phyloP scores from a whole-genome alignment of 2,329 filamentous ascomycete species.

The Sphaerulina populicola region DNA sequence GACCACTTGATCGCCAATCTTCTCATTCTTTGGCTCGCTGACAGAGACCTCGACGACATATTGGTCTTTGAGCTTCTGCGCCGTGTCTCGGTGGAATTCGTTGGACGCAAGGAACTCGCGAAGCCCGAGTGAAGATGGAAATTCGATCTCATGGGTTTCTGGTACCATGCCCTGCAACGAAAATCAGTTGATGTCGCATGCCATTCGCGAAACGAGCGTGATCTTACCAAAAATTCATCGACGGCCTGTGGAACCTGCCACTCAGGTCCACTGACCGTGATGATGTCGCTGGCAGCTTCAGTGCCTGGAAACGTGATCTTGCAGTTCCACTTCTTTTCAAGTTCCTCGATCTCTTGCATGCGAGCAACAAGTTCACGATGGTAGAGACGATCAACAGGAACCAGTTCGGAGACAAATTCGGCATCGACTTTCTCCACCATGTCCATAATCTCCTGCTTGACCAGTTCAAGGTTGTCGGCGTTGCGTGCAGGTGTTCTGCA shows the following conservation, averaged over 20 bases:
- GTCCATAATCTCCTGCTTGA: slow-evolving; percentile 98
- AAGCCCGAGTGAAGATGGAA: slow-evolving; percentile 66
- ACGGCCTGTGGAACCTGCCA: slow-evolving; percentile 97
- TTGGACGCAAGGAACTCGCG: slow-evolving; percentile 73
- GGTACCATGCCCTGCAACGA: slow-evolving; percentile 76
- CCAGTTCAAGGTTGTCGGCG: slow-evolving; percentile 88
- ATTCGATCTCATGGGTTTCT: slow-evolving; percentile 83
- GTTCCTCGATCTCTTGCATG: slow-evolving; percentile 78
- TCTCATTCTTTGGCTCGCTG: slow-evolving; percentile 43
- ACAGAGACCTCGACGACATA: slow-evolving; percentile 84
- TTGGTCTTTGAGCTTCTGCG: slow-evolving; percentile 77
- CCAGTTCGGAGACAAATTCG: slow-evolving; percentile 89
- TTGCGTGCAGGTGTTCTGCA: slow-evolving; percentile 95
- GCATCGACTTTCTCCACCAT: slow-evolving; percentile 98
- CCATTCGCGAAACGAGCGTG: not conserved
- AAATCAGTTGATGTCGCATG: slow-evolving; percentile 27
- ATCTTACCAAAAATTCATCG: slow-evolving; percentile 74
- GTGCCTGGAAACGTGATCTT: slow-evolving; percentile 98
- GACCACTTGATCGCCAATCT: slow-evolving; percentile 35
- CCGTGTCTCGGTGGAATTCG: slow-evolving; percentile 71
- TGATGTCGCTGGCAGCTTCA: slow-evolving; percentile 91
- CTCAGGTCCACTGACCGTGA: slow-evolving; percentile 90
- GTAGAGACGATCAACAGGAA: slow-evolving; percentile 88
- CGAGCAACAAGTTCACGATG: slow-evolving; percentile 88
- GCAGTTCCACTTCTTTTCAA: slow-evolving; percentile 99